Evolutionary conservation across 1,139 yeast species (phyloP).

Genomic region (Pichia sp.): DNA sequence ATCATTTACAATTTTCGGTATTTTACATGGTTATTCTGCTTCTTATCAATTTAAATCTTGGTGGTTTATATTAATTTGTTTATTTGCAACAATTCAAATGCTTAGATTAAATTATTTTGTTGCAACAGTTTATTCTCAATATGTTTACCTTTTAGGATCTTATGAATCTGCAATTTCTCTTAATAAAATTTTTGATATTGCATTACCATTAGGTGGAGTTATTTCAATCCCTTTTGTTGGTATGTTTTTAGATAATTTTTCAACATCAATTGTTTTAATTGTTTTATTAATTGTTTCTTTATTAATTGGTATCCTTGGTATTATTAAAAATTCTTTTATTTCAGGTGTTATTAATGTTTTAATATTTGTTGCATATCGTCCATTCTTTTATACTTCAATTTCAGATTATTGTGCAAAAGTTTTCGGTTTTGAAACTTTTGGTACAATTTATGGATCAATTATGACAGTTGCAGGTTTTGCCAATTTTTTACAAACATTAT

Average conservation of each 20-base stretch:
- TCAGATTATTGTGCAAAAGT: slow-evolving; percentile 75
- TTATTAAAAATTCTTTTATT: slow-evolving; percentile 25
- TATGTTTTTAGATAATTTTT: slow-evolving; percentile 45
- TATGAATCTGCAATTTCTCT: slow-evolving; percentile 40
- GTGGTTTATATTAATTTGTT: slow-evolving; percentile 51
- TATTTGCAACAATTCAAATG: slow-evolving; percentile 58
- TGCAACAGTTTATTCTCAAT: slow-evolving; percentile 54
- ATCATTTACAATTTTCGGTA: slow-evolving; percentile 53
- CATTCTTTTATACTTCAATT: slow-evolving; percentile 57
- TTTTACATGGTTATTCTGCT: slow-evolving; percentile 47
- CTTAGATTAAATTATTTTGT: slow-evolving; percentile 57
- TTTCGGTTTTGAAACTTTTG: slow-evolving; percentile 88
- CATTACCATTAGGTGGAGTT: slow-evolving; percentile 56
- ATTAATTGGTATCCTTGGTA: slow-evolving; percentile 39
- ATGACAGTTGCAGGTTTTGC: slow-evolving; percentile 54
- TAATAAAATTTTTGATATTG: slow-evolving; percentile 53
- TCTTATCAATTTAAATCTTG: slow-evolving; percentile 44
- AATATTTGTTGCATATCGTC: slow-evolving; percentile 51
- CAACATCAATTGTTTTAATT: slow-evolving; percentile 41
- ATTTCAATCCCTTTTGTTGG: slow-evolving; percentile 58
- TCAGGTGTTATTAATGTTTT: slow-evolving; percentile 42
- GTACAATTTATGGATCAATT: slow-evolving; percentile 60
- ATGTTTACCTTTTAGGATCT: slow-evolving; percentile 40
- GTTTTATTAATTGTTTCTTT: slow-evolving; percentile 42
- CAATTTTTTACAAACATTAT: slow-evolving; percentile 46